Evolutionary conservation across 2,329 filamentous ascomycete genomes (phyloP).

Genomic region (Incumbomyces delicatus): DNA sequence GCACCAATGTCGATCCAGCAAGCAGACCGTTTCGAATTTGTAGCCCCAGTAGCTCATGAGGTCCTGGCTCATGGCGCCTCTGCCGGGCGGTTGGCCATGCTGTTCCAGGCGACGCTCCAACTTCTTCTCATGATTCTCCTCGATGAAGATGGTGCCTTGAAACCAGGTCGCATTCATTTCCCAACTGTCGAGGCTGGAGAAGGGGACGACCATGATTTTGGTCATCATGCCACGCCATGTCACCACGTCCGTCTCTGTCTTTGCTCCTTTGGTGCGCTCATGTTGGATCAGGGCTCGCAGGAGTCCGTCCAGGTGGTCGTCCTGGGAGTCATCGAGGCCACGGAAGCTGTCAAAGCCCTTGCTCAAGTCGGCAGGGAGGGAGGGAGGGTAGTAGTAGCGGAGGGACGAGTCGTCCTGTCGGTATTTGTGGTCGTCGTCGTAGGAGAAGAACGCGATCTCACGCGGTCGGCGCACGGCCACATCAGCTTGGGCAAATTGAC

Average conservation of each 20-base stretch:
- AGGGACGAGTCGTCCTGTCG: conserved; percentile 68
- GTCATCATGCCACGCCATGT: conserved; percentile 99
- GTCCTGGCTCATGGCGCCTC: conserved; percentile 55
- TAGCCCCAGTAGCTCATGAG: conserved; percentile 96
- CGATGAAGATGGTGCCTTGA: conserved; percentile 65
- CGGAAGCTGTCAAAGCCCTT: conserved; percentile 73
- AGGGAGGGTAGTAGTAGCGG: conserved; percentile 77
- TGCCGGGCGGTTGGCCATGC: conserved; percentile 37
- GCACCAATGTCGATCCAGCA: conserved; percentile 65
- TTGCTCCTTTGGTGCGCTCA: conserved; percentile 58
- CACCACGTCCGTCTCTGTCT: conserved; percentile 66
- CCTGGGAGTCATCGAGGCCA: conserved; percentile 69
- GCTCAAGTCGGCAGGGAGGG: conserved; percentile 62
- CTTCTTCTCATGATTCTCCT: conserved; percentile 76
- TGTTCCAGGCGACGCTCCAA: conserved; percentile 52
- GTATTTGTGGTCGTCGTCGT: conserved; percentile 72
- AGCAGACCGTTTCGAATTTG: conserved; percentile 84
- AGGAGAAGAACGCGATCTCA: conserved; percentile 90
- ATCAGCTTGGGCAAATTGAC: conserved; percentile 57
- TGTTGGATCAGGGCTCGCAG: conserved; percentile 64
- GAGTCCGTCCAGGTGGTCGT: conserved; percentile 80
- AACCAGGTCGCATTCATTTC: conserved; percentile 93
- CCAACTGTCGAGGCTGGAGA: conserved; percentile 61
- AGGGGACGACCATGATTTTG: conserved; percentile 84
- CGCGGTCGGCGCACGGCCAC: conserved; percentile 66